Conservation (phyloP, 2,329 filamentous ascomycete genomes). For the Pochonia chlamydosporia region DNA sequence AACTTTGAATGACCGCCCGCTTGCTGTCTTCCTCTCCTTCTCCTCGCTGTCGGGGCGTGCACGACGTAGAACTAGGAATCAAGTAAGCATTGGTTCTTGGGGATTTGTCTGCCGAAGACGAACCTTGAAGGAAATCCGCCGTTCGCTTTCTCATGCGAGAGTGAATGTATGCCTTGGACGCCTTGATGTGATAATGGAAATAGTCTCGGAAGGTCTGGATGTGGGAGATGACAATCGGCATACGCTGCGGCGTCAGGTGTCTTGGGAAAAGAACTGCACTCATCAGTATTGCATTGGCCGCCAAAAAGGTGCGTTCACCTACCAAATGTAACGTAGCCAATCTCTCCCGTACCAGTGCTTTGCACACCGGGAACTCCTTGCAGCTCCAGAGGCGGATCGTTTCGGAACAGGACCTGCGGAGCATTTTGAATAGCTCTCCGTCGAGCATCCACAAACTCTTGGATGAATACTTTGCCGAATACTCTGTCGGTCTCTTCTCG, state of each 20-base stretch:
- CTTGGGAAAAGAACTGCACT: conserved; percentile 82
- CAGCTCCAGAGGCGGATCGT: conserved; percentile 87
- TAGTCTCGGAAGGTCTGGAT: conserved; percentile 99
- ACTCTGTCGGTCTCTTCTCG: conserved; percentile 95
- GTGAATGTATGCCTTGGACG: conserved; percentile 98
- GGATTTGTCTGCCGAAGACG: conserved; percentile 16
- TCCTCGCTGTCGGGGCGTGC: conserved; percentile 94
- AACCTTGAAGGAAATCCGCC: conserved; percentile 96
- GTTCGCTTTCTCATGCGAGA: conserved; percentile 96
- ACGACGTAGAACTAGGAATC: conserved; percentile 73
- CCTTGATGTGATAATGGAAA: conserved; percentile 99
- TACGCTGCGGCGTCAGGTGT: conserved; percentile 83
- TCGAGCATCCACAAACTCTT: conserved; percentile 96
- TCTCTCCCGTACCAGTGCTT: conserved; percentile 70
- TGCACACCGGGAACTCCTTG: conserved; percentile 80
- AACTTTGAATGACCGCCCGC: conserved; percentile 81
- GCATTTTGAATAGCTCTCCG: conserved; percentile 96
- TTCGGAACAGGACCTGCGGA: conserved; percentile 92
- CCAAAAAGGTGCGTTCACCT: conserved; percentile 20
- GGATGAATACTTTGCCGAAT: conserved; percentile 96
- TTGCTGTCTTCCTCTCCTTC: conserved; percentile 96
- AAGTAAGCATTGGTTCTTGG: conserved; percentile 18
- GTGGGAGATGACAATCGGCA: conserved; percentile 94
- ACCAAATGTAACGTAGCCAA: conserved; percentile 99
- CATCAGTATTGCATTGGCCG: conserved; percentile 13